Evolutionary conservation across 2,329 filamentous ascomycete genomes (phyloP).

Genomic region (Aspergillus spinulosporus): DNA sequence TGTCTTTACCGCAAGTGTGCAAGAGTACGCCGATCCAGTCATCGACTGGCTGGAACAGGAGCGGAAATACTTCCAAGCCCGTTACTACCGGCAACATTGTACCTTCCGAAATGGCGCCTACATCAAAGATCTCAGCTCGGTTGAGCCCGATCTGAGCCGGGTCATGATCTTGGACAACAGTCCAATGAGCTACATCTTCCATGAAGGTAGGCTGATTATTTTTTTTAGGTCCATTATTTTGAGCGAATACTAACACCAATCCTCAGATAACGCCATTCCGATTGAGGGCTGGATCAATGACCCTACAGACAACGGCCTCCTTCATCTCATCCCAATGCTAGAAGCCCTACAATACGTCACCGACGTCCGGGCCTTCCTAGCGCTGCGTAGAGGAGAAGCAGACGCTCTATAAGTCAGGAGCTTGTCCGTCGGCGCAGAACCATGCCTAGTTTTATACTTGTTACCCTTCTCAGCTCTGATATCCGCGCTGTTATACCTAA

Average conservation of each 20-base stretch:
- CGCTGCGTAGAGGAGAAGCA: constrained; percentile 78
- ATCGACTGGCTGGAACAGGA: constrained; percentile 98
- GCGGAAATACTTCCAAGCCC: constrained; percentile 88
- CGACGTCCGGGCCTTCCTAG: constrained; percentile 87
- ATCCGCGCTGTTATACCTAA: constrained; percentile 3
- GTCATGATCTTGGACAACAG: constrained; percentile 99
- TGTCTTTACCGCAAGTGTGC: constrained; percentile 93
- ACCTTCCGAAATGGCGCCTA: constrained; percentile 94
- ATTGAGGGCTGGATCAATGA: constrained; percentile 99
- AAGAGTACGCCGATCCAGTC: constrained; percentile 97
- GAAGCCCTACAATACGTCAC: constrained; percentile 96
- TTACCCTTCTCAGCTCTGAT: constrained; percentile 3
- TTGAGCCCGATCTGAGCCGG: constrained; percentile 94
- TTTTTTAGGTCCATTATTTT: background rate
- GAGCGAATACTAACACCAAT: constrained; percentile 2
- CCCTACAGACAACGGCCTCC: constrained; percentile 90
- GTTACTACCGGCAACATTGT: constrained; percentile 97
- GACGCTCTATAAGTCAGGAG: constrained; percentile 31
- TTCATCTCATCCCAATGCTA: constrained; percentile 87
- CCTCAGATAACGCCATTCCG: constrained; percentile 90
- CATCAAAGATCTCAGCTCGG: constrained; percentile 94
- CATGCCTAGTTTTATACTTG: background rate
- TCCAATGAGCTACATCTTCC: constrained; percentile 96
- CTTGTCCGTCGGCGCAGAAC: background rate
- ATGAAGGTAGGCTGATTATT: constrained; percentile 71